These are phyloP conservation scores for Ceratocystis alfenasii DNA, from an alignment of 2,329 filamentous ascomycete genomes.

Conservation along the genomic window DNA sequence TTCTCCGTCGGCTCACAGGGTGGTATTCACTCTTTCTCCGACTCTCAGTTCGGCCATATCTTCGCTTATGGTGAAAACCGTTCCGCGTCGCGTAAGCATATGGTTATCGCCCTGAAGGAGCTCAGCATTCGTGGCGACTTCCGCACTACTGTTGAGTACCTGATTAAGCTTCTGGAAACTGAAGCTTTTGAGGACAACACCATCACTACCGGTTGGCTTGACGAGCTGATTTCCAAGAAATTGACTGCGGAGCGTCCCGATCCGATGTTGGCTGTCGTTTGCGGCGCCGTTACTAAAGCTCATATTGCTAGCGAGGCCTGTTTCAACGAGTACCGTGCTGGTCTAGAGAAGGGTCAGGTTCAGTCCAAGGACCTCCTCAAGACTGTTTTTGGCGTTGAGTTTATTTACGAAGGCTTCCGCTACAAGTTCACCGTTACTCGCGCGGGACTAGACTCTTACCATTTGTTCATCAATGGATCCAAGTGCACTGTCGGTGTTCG, in stretches of 20 bases:
- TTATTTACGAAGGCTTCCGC: conserved; percentile 91
- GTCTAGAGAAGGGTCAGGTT: conserved; percentile 93
- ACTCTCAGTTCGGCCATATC: conserved; percentile 98
- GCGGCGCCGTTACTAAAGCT: conserved; percentile 87
- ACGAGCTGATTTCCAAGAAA: conserved; percentile 96
- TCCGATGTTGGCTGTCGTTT: conserved; percentile 83
- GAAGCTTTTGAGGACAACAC: conserved; percentile 98
- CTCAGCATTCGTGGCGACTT: conserved; percentile 99
- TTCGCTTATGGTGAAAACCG: conserved; percentile 98
- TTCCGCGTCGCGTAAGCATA: conserved; percentile 91
- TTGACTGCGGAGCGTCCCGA: conserved; percentile 93
- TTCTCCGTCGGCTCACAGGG: conserved; percentile 96
- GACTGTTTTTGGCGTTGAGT: conserved; percentile 94
- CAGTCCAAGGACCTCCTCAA: conserved; percentile 93
- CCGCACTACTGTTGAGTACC: conserved; percentile 93
- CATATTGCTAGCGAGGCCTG: conserved; percentile 87
- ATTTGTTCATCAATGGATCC: conserved; percentile 96
- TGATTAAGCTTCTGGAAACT: conserved; percentile 97
- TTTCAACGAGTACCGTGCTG: conserved; percentile 72
- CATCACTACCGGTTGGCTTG: conserved; percentile 96
- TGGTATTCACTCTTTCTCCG: conserved; percentile 98
- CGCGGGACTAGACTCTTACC: conserved; percentile 86
- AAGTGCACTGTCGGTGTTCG: conserved; percentile 90
- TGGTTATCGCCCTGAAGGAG: conserved; percentile 97
- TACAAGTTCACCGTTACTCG: conserved; percentile 98